phyloP scores from a whole-genome alignment of 192 early-diverging fungal species.

The Coemansia sp. region DNA sequence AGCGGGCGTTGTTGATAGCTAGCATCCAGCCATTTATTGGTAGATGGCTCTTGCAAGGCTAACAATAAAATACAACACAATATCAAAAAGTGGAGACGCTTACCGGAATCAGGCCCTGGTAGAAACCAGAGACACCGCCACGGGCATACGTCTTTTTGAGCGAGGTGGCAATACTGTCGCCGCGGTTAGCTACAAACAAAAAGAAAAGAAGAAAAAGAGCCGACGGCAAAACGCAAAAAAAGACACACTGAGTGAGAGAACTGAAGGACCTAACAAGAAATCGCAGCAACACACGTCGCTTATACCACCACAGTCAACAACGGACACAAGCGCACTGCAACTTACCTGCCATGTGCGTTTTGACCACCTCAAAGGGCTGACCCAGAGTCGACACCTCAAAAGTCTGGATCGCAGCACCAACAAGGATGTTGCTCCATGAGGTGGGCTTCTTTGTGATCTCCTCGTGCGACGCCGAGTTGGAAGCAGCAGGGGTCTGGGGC shows the following conservation, averaged over 20 bases:
- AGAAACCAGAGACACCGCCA: constrained; percentile 90
- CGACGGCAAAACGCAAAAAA: not conserved
- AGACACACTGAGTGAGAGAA: not conserved
- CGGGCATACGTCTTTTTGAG: constrained; percentile 77
- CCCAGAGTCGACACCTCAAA: constrained; percentile 92
- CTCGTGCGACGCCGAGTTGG: constrained; percentile 3
- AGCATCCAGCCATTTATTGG: too few species aligned
- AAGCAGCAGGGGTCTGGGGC: constrained; percentile 1
- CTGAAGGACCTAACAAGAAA: not conserved
- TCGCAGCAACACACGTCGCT: too few species aligned
- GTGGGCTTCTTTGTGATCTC: constrained; percentile 80
- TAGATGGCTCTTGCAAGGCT: too few species aligned
- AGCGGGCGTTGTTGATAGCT: too few species aligned
- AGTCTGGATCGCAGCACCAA: constrained; percentile 86
- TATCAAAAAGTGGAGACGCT: constrained; percentile 6
- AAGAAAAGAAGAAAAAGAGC: not conserved
- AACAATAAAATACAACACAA: not conserved
- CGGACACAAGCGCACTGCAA: not conserved
- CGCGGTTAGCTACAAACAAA: constrained; percentile 71
- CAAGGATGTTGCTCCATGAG: constrained; percentile 80
- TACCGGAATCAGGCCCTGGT: constrained; percentile 87
- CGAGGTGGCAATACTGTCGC: constrained; percentile 72
- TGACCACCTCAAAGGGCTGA: constrained; percentile 95
- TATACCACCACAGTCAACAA: not conserved
- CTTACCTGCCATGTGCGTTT: constrained; percentile 86